A percentile compares a stretch with the other conserved stretches of the same genome.
phyloP scores from a whole-genome alignment of 1,284 basidiomycete species.

The Pseudozyma tsukubaensis region DNA sequence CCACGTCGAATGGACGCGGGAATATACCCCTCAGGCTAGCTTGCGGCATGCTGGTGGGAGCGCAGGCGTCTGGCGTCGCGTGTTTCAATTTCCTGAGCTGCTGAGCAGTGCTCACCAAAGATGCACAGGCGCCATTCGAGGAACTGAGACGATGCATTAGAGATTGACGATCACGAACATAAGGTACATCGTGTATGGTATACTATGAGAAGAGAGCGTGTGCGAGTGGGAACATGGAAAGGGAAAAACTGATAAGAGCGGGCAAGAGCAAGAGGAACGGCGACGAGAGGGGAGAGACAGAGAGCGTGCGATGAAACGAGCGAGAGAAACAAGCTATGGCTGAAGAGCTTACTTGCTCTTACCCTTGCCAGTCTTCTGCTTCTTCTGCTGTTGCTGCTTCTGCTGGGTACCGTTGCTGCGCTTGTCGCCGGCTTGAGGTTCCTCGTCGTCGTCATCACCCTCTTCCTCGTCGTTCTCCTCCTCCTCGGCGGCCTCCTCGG shows the following conservation, averaged over 20 bases:
- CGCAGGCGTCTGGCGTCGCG: too few relatives aligned
- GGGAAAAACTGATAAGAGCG: background rate
- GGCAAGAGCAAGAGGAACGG: slow-evolving; percentile 6
- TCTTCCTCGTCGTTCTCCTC: slow-evolving; percentile 21
- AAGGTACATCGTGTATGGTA: slow-evolving; percentile 26
- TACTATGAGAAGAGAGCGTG: slow-evolving; percentile 3
- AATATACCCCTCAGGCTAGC: too few relatives aligned
- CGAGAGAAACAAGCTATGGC: background rate
- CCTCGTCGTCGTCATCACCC: slow-evolving; percentile 17
- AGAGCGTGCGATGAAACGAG: background rate
- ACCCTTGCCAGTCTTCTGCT: slow-evolving; percentile 45
- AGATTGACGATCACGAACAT: background rate
- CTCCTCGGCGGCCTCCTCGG: slow-evolving; percentile 8
- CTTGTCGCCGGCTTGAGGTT: slow-evolving; percentile 29
- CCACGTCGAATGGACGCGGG: too few relatives aligned
- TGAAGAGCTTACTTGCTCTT: background rate
- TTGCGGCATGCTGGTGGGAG: too few relatives aligned
- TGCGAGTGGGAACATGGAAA: background rate
- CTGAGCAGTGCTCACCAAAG: too few relatives aligned
- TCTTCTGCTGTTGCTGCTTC: slow-evolving; percentile 34
- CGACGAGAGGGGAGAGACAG: background rate
- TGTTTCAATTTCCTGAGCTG: too few relatives aligned
- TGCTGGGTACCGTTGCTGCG: slow-evolving; percentile 30
- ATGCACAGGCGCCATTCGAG: too few relatives aligned
- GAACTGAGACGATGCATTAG: background rate